phyloP scores from a whole-genome alignment of 176 grass and related monocot genomes.

The Puccinellia tenuiflora region DNA sequence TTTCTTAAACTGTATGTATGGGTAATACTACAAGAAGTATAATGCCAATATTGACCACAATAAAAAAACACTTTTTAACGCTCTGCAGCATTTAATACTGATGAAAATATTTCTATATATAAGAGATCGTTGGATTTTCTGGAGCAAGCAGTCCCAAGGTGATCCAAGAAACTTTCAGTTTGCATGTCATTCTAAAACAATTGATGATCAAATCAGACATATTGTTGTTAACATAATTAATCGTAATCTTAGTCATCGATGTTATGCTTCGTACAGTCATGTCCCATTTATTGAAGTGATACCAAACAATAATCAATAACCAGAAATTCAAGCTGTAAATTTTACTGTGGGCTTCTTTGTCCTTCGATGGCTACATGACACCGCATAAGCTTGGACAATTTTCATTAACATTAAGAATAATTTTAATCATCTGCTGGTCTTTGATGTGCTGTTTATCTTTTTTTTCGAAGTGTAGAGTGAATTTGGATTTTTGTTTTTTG shows the following conservation, averaged over 20 bases:
- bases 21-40: neutral
- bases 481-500: neutral
- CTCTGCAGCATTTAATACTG: neutral
- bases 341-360: neutral
- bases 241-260: neutral
- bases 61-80: neutral
- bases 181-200: conserved; percentile 2
- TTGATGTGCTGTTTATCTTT: neutral
- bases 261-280: neutral
- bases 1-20: no score
- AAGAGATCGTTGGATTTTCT: neutral
- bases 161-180: neutral
- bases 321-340: conserved; percentile 1
- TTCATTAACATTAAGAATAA: neutral
- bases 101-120: neutral
- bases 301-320: neutral
- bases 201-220: neutral
- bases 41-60: neutral
- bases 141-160: neutral
- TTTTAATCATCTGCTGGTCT: neutral
- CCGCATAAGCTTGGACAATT: neutral
- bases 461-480: neutral
- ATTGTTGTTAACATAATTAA: neutral
- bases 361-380: neutral
- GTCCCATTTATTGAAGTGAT: neutral